Percentiles rank a stretch among this genome's conserved stretches.
Conservation (phyloP, 768 basidiomycete genomes). For the Hygrophoropsis aurantiaca region DNA sequence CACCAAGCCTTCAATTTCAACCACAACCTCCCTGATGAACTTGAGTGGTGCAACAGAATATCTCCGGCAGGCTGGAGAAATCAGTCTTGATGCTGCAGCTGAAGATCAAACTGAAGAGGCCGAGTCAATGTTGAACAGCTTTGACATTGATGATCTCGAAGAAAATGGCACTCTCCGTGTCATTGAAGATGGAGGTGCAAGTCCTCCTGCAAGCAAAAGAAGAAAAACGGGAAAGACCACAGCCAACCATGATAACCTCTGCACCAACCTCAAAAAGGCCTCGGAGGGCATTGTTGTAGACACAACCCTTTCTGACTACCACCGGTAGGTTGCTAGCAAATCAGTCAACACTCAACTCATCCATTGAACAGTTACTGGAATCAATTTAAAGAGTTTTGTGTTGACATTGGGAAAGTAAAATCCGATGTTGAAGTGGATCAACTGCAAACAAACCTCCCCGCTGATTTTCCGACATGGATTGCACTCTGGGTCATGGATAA, state of each 20-base stretch:
- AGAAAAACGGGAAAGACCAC: neutral
- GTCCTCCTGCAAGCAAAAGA: neutral
- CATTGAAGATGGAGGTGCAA: neutral
- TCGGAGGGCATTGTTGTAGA: slow-evolving; percentile 30
- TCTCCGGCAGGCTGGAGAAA: neutral
- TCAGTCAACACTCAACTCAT: too few relatives aligned
- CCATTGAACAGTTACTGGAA: slow-evolving; percentile 16
- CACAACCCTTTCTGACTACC: slow-evolving; percentile 27
- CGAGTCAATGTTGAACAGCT: slow-evolving; percentile 6
- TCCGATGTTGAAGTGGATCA: slow-evolving; percentile 12
- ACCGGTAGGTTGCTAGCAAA: slow-evolving; percentile 15
- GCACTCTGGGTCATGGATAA: slow-evolving; percentile 28
- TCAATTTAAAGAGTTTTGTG: slow-evolving; percentile 16
- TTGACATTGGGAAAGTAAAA: slow-evolving; percentile 2
- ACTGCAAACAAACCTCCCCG: slow-evolving; percentile 11
- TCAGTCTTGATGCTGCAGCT: neutral
- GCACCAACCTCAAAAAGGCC: slow-evolving; percentile 12
- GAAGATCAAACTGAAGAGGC: slow-evolving; percentile 2
- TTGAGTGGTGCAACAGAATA: neutral
- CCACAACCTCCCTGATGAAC: neutral
- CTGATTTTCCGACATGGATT: slow-evolving; percentile 21
- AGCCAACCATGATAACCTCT: neutral
- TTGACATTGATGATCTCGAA: slow-evolving; percentile 2
- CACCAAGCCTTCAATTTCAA: neutral
- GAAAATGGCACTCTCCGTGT: neutral